Evolutionary conservation across 768 basidiomycete species (phyloP).

Genomic region (Antrodiella citrinella): DNA sequence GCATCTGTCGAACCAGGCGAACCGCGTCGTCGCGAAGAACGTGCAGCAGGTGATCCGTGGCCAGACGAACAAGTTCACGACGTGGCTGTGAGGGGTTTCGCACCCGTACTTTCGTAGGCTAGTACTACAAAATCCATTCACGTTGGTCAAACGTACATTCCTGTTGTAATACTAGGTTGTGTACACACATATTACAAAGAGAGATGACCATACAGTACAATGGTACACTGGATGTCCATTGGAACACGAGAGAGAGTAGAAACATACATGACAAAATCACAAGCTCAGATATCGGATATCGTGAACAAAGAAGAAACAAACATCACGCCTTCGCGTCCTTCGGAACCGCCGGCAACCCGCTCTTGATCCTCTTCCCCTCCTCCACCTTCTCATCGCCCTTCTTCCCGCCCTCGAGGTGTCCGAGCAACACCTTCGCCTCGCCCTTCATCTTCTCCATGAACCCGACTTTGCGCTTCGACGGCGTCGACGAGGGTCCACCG

Average conservation of each 20-base stretch:
- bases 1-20: slow-evolving; percentile 53
- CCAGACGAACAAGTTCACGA: slow-evolving; percentile 35
- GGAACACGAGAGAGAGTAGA: no score
- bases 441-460: slow-evolving; percentile 26
- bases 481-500: background rate
- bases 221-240: no score
- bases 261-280: no score
- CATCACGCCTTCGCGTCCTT: no score
- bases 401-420: slow-evolving; percentile 22
- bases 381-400: slow-evolving; percentile 19
- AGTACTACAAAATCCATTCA: no score
- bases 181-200: no score
- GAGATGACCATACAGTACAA: no score
- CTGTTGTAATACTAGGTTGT: no score
- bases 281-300: no score
- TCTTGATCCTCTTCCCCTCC: slow-evolving; percentile 19
- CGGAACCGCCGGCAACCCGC: slow-evolving; percentile 7
- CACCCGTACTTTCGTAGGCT: no score
- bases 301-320: no score
- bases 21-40: slow-evolving; percentile 44
- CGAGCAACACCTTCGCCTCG: slow-evolving; percentile 22
- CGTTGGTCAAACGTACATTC: no score
- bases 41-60: slow-evolving; percentile 40
- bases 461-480: slow-evolving; percentile 17
- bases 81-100: slow-evolving; percentile 41